Evolutionary conservation across 495 filamentous ascomycete genomes (phyloP).

Genomic region (Rostrohypoxylon terebratum): DNA sequence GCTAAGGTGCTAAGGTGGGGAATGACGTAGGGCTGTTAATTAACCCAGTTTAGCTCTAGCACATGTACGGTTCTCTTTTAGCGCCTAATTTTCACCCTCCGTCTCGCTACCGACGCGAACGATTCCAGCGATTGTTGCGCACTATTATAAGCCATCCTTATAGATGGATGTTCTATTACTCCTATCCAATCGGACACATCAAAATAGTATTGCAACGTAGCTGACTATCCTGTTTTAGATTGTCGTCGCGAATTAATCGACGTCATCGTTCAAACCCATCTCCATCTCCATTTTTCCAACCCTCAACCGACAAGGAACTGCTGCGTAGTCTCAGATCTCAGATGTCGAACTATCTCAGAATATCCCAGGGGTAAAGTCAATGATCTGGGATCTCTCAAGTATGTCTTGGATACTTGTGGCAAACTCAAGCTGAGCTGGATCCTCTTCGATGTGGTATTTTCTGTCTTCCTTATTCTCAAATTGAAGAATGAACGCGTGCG

Average conservation of each 20-base stretch:
- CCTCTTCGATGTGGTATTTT: constrained; percentile 65
- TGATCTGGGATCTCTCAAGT: constrained; percentile 53
- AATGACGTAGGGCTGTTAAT: constrained; percentile 46
- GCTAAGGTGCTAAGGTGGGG: constrained; percentile 38
- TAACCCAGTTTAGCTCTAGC: constrained; percentile 33
- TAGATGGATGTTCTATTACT: background rate
- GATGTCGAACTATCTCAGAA: constrained; percentile 39
- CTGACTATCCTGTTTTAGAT: background rate
- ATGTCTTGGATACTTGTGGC: constrained; percentile 53
- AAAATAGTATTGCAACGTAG: background rate
- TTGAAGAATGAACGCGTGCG: constrained; percentile 70
- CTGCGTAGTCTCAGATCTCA: no score
- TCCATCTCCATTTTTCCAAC: constrained; percentile 4
- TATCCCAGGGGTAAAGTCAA: constrained; percentile 59
- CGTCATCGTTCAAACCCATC: constrained; percentile 15
- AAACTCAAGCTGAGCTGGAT: constrained; percentile 64
- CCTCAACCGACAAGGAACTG: background rate
- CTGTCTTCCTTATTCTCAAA: constrained; percentile 70
- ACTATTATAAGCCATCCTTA: background rate
- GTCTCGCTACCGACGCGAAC: background rate
- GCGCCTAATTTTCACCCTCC: constrained; percentile 48
- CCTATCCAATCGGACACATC: background rate
- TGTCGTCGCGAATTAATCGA: constrained; percentile 20
- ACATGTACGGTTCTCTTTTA: background rate
- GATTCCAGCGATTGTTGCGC: background rate